Percentiles rank a stretch among this genome's conserved stretches.
Evolutionary conservation across 805 yeast genomes (phyloP).

Genomic region (Candida suzukii): DNA sequence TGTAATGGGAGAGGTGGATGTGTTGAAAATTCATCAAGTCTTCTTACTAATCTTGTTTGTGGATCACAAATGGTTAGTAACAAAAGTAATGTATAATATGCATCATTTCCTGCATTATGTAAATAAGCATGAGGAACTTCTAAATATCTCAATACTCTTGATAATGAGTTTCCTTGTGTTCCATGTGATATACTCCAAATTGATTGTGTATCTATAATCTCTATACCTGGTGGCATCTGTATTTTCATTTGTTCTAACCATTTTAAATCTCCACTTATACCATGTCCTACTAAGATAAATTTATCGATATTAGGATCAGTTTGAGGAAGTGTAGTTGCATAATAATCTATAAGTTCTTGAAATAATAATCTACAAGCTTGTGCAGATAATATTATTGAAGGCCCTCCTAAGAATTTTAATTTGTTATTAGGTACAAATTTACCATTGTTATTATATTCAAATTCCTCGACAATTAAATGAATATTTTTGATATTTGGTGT

Average conservation of each 20-base stretch:
- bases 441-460: conserved; percentile 37
- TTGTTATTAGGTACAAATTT: conserved; percentile 48
- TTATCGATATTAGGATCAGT: conserved; percentile 1
- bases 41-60: conserved; percentile 17
- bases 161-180: conserved; percentile 34
- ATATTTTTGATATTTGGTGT: conserved; percentile 33
- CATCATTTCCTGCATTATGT: conserved; percentile 71
- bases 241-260: conserved; percentile 45
- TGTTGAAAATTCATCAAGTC: conserved; percentile 7
- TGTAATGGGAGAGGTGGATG: too few relatives aligned
- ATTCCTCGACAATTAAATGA: conserved; percentile 40
- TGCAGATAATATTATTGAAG: conserved; percentile 34
- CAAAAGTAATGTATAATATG: conserved; percentile 52
- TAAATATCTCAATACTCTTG: conserved; percentile 37
- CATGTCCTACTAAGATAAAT: conserved; percentile 53
- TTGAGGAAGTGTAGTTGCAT: conserved; percentile 27
- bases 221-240: conserved; percentile 28
- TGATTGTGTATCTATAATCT: conserved; percentile 41
- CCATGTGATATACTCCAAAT: conserved; percentile 37
- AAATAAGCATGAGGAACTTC: conserved; percentile 50
- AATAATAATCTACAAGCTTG: conserved; percentile 30
- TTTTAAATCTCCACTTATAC: conserved; percentile 43
- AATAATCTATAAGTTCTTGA: conserved; percentile 36
- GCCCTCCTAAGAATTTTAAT: conserved; percentile 42
- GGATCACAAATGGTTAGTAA: conserved; percentile 48